Evolutionary conservation across 2,329 filamentous ascomycete species (phyloP).

Genomic region (Neonectria magnoliae): DNA sequence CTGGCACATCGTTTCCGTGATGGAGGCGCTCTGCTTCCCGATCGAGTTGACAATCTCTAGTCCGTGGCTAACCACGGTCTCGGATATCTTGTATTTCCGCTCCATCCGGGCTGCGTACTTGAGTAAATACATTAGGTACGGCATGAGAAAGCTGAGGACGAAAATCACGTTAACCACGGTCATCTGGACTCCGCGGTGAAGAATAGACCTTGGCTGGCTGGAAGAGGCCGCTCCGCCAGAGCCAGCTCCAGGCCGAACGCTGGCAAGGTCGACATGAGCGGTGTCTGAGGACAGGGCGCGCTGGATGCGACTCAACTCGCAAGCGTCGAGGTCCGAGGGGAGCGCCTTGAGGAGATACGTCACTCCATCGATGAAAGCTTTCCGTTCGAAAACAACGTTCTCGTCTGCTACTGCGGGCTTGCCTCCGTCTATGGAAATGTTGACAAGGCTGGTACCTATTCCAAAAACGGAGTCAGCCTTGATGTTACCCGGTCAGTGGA

Average conservation of each 20-base stretch:
- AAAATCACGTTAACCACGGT: constrained; percentile 68
- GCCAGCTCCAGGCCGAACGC: constrained; percentile 8
- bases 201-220: constrained; percentile 53
- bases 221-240: neutral
- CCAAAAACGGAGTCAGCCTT: neutral
- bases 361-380: constrained; percentile 71
- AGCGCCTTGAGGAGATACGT: constrained; percentile 72
- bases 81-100: constrained; percentile 73
- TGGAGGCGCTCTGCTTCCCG: constrained; percentile 67
- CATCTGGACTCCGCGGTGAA: constrained; percentile 68
- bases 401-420: constrained; percentile 38
- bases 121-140: constrained; percentile 67
- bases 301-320: constrained; percentile 58
- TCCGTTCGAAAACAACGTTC: constrained; percentile 56
- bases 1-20: constrained; percentile 63
- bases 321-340: constrained; percentile 64
- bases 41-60: constrained; percentile 67
- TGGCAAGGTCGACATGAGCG: constrained; percentile 2
- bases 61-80: constrained; percentile 76
- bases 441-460: constrained; percentile 42
- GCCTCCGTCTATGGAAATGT: constrained; percentile 42
- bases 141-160: constrained; percentile 67
- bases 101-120: constrained; percentile 69
- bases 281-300: constrained; percentile 40
- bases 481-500: neutral